Percentiles rank a stretch among this genome's conserved stretches.
These are phyloP conservation scores for Gorgonomyces haynaldii DNA, from an alignment of 192 early-diverging fungal genomes.

Conservation along the genomic window DNA sequence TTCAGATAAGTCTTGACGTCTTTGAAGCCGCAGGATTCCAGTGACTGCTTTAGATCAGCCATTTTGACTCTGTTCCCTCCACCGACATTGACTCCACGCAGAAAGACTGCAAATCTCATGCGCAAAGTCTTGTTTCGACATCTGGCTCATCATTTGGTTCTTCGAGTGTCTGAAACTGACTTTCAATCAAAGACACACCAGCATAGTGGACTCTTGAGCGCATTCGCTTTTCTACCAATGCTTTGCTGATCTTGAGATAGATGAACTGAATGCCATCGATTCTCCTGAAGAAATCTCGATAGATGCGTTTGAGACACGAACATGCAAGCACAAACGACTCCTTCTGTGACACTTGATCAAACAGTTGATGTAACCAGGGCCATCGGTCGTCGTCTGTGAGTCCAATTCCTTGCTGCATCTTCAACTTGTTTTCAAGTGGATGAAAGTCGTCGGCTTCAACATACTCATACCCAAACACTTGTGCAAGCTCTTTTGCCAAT, in stretches of 20 bases:
- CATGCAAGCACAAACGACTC: not conserved
- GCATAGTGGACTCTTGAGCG: too few relatives aligned
- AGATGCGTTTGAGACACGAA: not conserved
- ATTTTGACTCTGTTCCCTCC: too few relatives aligned
- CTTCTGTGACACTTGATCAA: not conserved
- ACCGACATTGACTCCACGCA: too few relatives aligned
- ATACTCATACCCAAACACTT: not conserved
- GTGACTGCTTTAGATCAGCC: too few relatives aligned
- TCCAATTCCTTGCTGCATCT: not conserved
- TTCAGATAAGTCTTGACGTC: too few relatives aligned
- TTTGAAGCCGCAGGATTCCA: too few relatives aligned
- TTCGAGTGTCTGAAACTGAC: too few relatives aligned
- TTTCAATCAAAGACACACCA: too few relatives aligned
- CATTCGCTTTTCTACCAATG: too few relatives aligned
- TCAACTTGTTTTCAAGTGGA: slow-evolving; percentile 4
- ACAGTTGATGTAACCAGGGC: not conserved
- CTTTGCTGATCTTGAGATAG: not conserved
- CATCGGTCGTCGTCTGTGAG: not conserved
- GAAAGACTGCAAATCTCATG: too few relatives aligned
- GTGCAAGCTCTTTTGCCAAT: not conserved
- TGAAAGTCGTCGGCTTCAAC: slow-evolving; percentile 5
- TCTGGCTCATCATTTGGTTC: too few relatives aligned
- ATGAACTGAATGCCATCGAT: not conserved
- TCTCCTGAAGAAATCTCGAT: not conserved
- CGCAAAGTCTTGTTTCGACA: too few relatives aligned